Percentiles rank a stretch among this genome's conserved stretches.
These are phyloP conservation scores for Heritiera fomes DNA, from an alignment of 345 rosid genomes.

Conservation along the genomic window DNA sequence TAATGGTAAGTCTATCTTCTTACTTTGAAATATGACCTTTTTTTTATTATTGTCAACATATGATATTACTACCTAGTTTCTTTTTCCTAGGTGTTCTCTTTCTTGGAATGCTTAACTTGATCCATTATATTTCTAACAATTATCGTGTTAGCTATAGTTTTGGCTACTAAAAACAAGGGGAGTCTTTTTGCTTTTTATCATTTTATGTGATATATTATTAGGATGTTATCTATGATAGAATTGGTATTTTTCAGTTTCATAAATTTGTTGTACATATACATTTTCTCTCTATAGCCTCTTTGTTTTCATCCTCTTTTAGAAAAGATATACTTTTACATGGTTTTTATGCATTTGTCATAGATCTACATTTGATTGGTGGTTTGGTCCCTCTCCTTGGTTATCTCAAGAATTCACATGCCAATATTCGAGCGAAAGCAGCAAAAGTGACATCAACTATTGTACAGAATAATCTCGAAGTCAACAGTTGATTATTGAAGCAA, in stretches of 20 bases:
- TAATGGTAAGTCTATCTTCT: too few species aligned
- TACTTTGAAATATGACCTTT: too few species aligned
- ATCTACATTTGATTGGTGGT: slow-evolving; percentile 91
- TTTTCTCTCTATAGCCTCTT: neutral
- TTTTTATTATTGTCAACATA: too few species aligned
- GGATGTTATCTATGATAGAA: neutral
- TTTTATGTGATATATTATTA: neutral
- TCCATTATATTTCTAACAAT: neutral
- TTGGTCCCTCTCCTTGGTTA: slow-evolving; percentile 76
- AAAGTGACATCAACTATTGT: slow-evolving; percentile 77
- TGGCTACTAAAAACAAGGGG: neutral
- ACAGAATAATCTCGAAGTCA: too few species aligned
- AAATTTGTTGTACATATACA: neutral
- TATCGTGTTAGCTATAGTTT: neutral
- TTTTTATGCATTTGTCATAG: slow-evolving; percentile 33
- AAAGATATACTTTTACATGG: neutral
- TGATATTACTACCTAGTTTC: neutral
- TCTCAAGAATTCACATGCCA: slow-evolving; percentile 67
- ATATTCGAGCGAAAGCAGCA: slow-evolving; percentile 82
- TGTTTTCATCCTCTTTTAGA: neutral
- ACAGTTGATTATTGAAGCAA: too few species aligned
- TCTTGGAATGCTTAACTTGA: neutral
- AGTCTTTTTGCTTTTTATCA: neutral
- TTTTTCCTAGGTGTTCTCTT: neutral
- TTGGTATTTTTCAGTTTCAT: neutral